Base-by-base conservation (phyloP, 176 grass and related monocot genomes). In the Tillandsia fasciculata region DNA sequence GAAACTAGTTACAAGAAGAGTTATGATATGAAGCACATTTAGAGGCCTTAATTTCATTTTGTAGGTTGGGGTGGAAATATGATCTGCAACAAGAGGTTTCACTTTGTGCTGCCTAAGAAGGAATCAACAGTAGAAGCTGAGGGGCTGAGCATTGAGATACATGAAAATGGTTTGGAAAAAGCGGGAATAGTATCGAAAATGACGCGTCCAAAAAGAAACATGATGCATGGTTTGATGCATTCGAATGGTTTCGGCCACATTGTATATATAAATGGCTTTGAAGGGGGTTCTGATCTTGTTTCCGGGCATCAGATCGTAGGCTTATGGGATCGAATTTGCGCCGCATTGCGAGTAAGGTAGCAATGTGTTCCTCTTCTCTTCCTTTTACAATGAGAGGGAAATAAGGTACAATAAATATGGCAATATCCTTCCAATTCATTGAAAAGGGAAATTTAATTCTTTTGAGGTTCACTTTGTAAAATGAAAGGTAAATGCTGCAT, bases 241-340 rank as follows among this genome's bases (percentile, higher is more conserved):
- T 86, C 85, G 24, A 97, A 97, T 81, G 93, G 89, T 49, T 89
- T 83, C 63, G 93, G 93, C 50, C 93, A 97, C 74, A 78, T 97
- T 75, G 72, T 90, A 67, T 64, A 51, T 67, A 53, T 97, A 74
- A 85, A 87, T 42, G 89, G 86, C 72, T 79, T 92, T 54, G 83
- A 82, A 10, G 89, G 86, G 64, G 89, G 93, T 63, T 90, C 93
- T 52, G 81, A 92, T 64, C 85, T 92, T 66, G 70, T 87, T 74
- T 89, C 93, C n/a, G 93, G 93, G 3, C 77, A 88, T 28, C 89
- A 90, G 74, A 80, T 97, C 74, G 73, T 97, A 70, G 81, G 87
- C 71, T 79, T 97, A 57, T 97, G 93, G 93, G 89, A 97, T 49
- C 81, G 89, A 64, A 87, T 92, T 12, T 97, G 86, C 77, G 49